Conservation (phyloP, 176 grass and related monocot species). For the Poa pratensis region DNA sequence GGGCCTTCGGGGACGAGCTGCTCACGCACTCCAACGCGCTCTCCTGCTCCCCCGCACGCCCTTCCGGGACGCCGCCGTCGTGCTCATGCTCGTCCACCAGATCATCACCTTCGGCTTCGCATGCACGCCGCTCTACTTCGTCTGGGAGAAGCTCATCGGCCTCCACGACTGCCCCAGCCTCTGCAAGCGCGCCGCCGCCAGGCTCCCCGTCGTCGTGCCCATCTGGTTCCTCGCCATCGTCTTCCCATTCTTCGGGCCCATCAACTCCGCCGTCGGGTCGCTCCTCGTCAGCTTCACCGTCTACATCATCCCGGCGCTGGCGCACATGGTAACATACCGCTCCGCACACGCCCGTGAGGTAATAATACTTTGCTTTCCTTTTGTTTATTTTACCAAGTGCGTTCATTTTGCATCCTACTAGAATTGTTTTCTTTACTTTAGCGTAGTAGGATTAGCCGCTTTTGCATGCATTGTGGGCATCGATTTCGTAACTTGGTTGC, state of each 20-base stretch:
- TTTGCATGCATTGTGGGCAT: slow-evolving; percentile 27
- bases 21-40: slow-evolving; percentile 94
- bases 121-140: slow-evolving; percentile 96
- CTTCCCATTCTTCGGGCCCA: slow-evolving; percentile 98
- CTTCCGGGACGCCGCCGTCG: slow-evolving; percentile 80
- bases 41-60: slow-evolving; percentile 72
- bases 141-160: slow-evolving; percentile 98
- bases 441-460: neutral
- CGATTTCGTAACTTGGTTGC: slow-evolving; percentile 20
- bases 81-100: slow-evolving; percentile 96
- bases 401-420: neutral
- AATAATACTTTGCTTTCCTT: neutral
- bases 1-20: slow-evolving; percentile 93
- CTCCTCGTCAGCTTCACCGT: slow-evolving; percentile 98
- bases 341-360: slow-evolving; percentile 87
- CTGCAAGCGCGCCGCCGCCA: slow-evolving; percentile 85
- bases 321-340: slow-evolving; percentile 93
- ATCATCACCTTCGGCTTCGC: slow-evolving; percentile 99
- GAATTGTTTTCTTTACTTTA: neutral
- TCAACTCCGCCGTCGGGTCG: slow-evolving; percentile 92
- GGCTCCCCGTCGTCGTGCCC: slow-evolving; percentile 92
- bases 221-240: slow-evolving; percentile 99
- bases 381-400: neutral
- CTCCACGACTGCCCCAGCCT: slow-evolving; percentile 97
- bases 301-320: slow-evolving; percentile 90